Evolutionary conservation across 2,329 filamentous ascomycete species (phyloP), one percentile per base, ranked within the genome.

Genomic region (Lasiodiplodia citricola): DNA sequence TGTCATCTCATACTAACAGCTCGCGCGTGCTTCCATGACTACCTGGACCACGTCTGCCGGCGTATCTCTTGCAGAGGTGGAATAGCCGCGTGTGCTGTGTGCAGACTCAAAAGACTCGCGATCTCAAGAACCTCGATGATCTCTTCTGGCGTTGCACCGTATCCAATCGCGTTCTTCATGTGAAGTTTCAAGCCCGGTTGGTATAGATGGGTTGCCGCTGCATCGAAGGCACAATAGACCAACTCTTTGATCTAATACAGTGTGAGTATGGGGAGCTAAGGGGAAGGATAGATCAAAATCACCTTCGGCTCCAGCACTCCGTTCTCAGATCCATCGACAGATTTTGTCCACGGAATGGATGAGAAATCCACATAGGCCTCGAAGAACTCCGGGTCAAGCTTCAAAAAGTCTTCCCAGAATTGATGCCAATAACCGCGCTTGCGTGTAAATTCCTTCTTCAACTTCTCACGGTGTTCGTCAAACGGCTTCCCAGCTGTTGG

Each of bases 51-150:
- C 6, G 4, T 28, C 28, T 28, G 28, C 28, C 4, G 28, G 28
- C 28, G 28, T 28, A 28, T 41, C 35, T 25, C 31, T 11, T 18
- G 74, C 16, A 77, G 51, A 14, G 77, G 68, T 16, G 71, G 69
- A 23, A 75, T 62, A 1, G 73, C 74, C 2, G 74, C 74, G 68
- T 77, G 74, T 68, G 76, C 72, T 1, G 76, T 78, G 68, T 73
- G 74, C 18, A 76, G 73, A 60, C 75, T 74, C 70, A 80, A 70
- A 60, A 80, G 68, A 13, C 74, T 74, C 5, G 83, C 80, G 71
- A 86, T 75, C 71, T 86, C 82, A 66, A 85, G 71, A 0, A 85
- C 81, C 71, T 85, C 83, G 75, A 84, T 77, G 57, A 86, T 82
- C 74, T 85, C 82, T 52, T 84, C 80, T 5, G 80, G 77, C 1